phyloP scores from a whole-genome alignment of 2,329 filamentous ascomycete species.

The Penicillium sp. region DNA sequence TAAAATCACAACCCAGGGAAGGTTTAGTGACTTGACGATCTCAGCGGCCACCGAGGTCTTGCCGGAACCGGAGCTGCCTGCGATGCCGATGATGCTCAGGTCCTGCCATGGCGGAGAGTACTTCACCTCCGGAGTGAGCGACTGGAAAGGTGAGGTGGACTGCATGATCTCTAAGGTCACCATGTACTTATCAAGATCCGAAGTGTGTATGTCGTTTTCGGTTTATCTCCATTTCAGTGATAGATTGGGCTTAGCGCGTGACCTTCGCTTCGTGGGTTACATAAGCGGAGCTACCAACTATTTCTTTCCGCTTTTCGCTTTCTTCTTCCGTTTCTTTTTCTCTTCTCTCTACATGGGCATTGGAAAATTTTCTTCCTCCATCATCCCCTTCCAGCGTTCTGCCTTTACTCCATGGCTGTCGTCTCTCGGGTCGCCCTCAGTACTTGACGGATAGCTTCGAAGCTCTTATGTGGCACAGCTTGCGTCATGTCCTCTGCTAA shows the following conservation, averaged over 20 bases:
- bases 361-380: constrained; percentile 17
- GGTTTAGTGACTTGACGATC: constrained; percentile 83
- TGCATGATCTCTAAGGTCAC: constrained; percentile 28
- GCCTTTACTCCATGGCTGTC: constrained; percentile 33
- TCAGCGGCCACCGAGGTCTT: constrained; percentile 93
- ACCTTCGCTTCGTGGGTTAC: constrained; percentile 34
- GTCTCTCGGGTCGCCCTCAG: constrained; percentile 31
- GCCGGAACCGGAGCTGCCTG: constrained; percentile 90
- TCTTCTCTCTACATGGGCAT: constrained; percentile 13
- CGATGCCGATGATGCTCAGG: constrained; percentile 93
- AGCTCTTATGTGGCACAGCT: constrained; percentile 19
- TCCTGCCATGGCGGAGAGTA: constrained; percentile 96
- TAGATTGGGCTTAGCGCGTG: constrained; percentile 30
- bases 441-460: constrained; percentile 34
- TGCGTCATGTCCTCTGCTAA: constrained; percentile 41
- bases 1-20: constrained; percentile 97
- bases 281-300: constrained; percentile 11
- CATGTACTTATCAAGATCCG: constrained; percentile 1
- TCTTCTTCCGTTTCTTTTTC: constrained; percentile 24
- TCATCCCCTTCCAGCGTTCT: constrained; percentile 19
- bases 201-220: constrained; percentile 2
- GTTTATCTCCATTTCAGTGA: constrained; percentile 9
- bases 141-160: constrained; percentile 39
- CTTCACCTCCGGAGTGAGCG: constrained; percentile 54
- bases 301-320: constrained; percentile 7